Base-by-base conservation (phyloP, 257 asterid species). In the Linaria vulgaris region DNA sequence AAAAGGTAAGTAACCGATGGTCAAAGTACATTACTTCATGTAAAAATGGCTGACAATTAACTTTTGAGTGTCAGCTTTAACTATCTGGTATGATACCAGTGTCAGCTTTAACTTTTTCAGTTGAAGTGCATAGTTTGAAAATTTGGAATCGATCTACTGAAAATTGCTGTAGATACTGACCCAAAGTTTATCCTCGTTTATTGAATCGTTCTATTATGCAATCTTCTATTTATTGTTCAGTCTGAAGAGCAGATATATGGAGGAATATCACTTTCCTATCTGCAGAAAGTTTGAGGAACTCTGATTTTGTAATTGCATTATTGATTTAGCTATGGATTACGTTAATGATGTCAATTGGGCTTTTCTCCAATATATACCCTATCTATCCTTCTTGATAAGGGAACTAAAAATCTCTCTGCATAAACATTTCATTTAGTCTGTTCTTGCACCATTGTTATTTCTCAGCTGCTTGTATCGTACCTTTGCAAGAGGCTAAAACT, bases 401-500 rank as follows among this genome's bases (percentile, higher is more conserved):
- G 41, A 34, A 34, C 41, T 34, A 34, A 34, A 3, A 3, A 1
- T 34, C 9, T 34, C 10, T 57, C 38, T 17, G 15, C 25, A 69
- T 46, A 53, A 21, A 57, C 70, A 31, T 27, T 22, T 64, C 31
- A 50, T 61, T 12, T 54, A 21, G 38, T 67, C 65, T 44, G 1
- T 27, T 4, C 9, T 34, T 34, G 41, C 41, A 34, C 41, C 41
- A 34, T 34, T 34, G 9, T 61, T 54, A 49, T 22, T 17, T 48
- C 63, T 57, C 49, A 27, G 34, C 34, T 38, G 44, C 47, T 22
- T 59, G 27, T 57, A 46, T 48, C 25, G 30, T 51, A n/a, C 19
- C 53, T 46, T 23, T 68, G 47, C 15, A 34, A 69, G 57, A 50
- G 54, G 64, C 6, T 62, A 45, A 13, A 56, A 41, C 59, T 67